Base-by-base conservation (phyloP, 441 rosid genomes). In the Syzygium malaccense region DNA sequence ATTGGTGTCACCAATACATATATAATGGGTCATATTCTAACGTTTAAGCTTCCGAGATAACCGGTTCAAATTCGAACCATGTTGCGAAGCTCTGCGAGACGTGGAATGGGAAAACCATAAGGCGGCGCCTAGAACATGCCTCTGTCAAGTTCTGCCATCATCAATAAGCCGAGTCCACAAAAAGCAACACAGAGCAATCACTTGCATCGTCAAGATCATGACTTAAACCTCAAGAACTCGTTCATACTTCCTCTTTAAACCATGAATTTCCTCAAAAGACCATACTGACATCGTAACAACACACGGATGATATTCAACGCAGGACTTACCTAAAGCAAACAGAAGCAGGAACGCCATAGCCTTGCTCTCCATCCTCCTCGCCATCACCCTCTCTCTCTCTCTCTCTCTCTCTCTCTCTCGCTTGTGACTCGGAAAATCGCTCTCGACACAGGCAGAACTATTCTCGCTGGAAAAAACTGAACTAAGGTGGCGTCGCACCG, bases 311-410 rank as follows among this genome's bases (percentile, higher is more conserved):
- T 18, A 28, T 33, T 30, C 54, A 58, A 14, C 0, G 53, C 4
- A 62, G 78, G 45, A 87, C 87, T 89, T n/a, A 92, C 95, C 94
- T 60, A 90, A 90, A 68, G 88, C 68, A 86, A 92, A 48, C 33
- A 91, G 88, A 53, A 91, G 78, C 45, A 92, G 30, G 57, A 89
- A 54, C 1, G 80, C 56, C 25, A 87, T 60, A 6, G 88, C 79
- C 87, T 75, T 89, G 41, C 41, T 90, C 87, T 86, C 79, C 88
- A 90, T 87, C 89, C 83, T 90, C 94, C 86, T 89, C 37, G 53
- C 87, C 55, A 18, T 18, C 66, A 5, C 55, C 4, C 18, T 75
- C 85, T 58, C 6, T 58, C 64, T 56, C 60, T 23, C 60, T 56
- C 60, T 86, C 48, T 85, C 87, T 8, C 26, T 55, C 17, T 1